Evolutionary conservation across 2,329 filamentous ascomycete species (phyloP).

Genomic region (Colletotrichum gloeosporioides): DNA sequence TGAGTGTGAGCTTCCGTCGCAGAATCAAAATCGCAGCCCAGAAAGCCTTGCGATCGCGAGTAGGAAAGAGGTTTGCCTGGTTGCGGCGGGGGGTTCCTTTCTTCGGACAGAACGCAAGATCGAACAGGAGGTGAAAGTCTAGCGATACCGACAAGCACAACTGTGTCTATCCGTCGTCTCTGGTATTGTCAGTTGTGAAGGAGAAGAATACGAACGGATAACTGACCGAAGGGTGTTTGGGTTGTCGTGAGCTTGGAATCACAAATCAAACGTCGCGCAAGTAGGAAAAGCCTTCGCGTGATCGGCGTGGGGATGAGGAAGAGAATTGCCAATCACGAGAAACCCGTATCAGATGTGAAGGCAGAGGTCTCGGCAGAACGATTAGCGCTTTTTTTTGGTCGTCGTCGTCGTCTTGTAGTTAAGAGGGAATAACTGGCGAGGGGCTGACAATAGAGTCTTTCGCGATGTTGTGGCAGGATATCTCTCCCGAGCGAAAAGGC

Average conservation of each 20-base stretch:
- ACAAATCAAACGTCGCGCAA: not conserved
- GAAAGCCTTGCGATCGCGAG: too few relatives aligned
- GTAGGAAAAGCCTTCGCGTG: not conserved
- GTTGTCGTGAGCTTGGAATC: not conserved
- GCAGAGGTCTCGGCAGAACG: rapidly evolving
- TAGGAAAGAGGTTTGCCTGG: too few relatives aligned
- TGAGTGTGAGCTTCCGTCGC: too few relatives aligned
- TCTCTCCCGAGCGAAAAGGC: not conserved
- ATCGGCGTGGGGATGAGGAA: not conserved
- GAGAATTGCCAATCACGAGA: rapidly evolving
- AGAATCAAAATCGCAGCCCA: too few relatives aligned
- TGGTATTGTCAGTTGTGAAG: not conserved
- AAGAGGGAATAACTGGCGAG: not conserved
- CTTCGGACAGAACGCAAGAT: not conserved
- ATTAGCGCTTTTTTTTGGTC: not conserved
- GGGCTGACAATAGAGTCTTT: not conserved
- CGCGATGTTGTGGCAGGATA: not conserved
- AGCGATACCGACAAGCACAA: not conserved
- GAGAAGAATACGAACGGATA: not conserved
- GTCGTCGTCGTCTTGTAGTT: not conserved
- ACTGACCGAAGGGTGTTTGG: not conserved
- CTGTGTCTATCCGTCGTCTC: not conserved
- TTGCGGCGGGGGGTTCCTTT: too few relatives aligned
- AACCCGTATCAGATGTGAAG: rapidly evolving
- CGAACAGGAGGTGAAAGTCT: not conserved